These are phyloP conservation scores for Huntiella moniliformis DNA, from an alignment of 2,329 filamentous ascomycete species.

Conservation along the genomic window DNA sequence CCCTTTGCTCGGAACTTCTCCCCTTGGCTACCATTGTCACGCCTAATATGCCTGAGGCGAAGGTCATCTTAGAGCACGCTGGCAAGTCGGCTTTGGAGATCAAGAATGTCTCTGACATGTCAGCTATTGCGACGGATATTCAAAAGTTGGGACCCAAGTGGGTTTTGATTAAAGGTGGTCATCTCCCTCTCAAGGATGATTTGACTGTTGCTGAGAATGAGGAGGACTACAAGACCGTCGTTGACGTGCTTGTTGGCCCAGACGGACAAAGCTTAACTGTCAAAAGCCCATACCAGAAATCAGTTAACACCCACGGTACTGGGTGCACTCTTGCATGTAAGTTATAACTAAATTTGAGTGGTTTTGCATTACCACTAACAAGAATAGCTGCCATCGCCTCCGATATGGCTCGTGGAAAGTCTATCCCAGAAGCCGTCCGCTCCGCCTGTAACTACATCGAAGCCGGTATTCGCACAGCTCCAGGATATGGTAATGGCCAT, in stretches of 20 bases:
- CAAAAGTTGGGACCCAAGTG: constrained; percentile 53
- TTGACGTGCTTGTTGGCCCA: constrained; percentile 57
- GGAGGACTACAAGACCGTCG: constrained; percentile 44
- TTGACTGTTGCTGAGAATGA: constrained; percentile 37
- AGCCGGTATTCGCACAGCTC: constrained; percentile 47
- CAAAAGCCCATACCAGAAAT: constrained; percentile 51
- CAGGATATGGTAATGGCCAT: constrained; percentile 43
- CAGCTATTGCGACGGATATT: constrained; percentile 46
- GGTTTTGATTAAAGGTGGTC: constrained; percentile 80
- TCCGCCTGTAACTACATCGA: constrained; percentile 54
- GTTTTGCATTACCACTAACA: neutral
- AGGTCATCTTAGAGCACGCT: constrained; percentile 36
- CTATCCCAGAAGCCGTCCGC: constrained; percentile 40
- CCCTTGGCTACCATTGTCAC: constrained; percentile 51
- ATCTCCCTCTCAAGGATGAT: constrained; percentile 55
- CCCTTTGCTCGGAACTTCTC: constrained; percentile 40
- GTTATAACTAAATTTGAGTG: constrained; percentile 17
- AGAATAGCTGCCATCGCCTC: constrained; percentile 49
- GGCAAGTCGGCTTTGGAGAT: constrained; percentile 22
- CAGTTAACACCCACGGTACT: constrained; percentile 79
- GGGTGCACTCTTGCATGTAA: constrained; percentile 81
- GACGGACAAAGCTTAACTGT: constrained; percentile 39
- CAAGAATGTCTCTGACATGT: constrained; percentile 43
- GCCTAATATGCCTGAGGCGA: constrained; percentile 61
- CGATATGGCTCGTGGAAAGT: constrained; percentile 43